Evolutionary conservation across 2,329 filamentous ascomycete genomes (phyloP).

Genomic region (Ophiostoma sp.): DNA sequence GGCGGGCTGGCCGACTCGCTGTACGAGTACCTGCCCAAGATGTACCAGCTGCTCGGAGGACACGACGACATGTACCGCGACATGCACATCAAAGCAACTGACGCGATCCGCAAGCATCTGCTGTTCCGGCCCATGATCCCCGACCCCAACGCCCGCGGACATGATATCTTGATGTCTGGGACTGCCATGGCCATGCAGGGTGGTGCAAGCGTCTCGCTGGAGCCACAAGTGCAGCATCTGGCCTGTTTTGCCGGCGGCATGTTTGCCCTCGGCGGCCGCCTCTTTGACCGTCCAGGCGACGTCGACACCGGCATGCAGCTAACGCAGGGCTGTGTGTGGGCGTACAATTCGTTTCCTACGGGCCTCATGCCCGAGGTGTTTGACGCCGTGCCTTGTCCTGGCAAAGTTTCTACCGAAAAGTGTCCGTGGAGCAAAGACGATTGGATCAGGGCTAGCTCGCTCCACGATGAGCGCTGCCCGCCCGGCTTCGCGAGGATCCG

Average conservation of each 20-base stretch:
- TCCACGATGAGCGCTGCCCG: constrained; percentile 24
- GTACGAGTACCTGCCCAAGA: constrained; percentile 58
- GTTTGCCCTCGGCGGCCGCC: constrained; percentile 42
- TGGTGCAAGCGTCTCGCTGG: constrained; percentile 25
- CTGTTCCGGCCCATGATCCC: constrained; percentile 66
- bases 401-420: neutral
- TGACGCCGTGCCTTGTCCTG: constrained; percentile 41
- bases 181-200: constrained; percentile 30
- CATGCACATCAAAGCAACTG: constrained; percentile 59
- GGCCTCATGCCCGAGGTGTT: constrained; percentile 58
- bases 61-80: constrained; percentile 53
- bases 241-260: constrained; percentile 48
- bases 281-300: constrained; percentile 44
- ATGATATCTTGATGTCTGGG: constrained; percentile 60
- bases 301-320: constrained; percentile 45
- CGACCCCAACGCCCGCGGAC: constrained; percentile 35
- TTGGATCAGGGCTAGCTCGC: constrained; percentile 30
- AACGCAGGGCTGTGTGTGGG: constrained; percentile 54
- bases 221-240: constrained; percentile 40
- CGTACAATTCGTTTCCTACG: constrained; percentile 48
- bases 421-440: constrained; percentile 36
- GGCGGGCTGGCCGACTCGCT: constrained; percentile 52
- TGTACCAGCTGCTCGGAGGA: constrained; percentile 62
- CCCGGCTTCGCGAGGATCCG: constrained; percentile 31
- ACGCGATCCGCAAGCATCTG: constrained; percentile 55